A percentile compares a stretch with the other conserved stretches of the same genome.
Evolutionary conservation across 306 rosid genomes (phyloP).

Genomic region (Elaeagnus macrophylla): DNA sequence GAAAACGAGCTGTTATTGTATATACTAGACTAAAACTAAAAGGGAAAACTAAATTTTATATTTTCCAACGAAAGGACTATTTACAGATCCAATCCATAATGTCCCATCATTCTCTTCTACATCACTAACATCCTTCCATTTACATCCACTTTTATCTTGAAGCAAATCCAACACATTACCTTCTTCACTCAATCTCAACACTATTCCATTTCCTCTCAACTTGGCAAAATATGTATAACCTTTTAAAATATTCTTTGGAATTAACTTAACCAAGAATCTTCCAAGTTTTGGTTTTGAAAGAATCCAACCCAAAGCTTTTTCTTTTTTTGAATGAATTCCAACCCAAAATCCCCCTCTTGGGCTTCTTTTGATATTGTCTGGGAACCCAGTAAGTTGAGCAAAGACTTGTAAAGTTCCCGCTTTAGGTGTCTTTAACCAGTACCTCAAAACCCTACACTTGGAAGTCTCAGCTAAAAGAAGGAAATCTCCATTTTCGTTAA

Average conservation of each 20-base stretch:
- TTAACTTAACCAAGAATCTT: conserved; percentile 30
- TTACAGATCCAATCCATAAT: conserved; percentile 62
- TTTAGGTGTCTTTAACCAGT: conserved; percentile 48
- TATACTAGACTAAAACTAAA: too few relatives aligned
- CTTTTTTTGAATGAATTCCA: conserved; percentile 47
- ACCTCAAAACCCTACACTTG: conserved; percentile 45
- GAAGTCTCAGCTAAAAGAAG: conserved; percentile 53
- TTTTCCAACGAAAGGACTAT: conserved; percentile 44
- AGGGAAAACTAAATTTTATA: conserved; percentile 10
- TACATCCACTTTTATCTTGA: conserved; percentile 26
- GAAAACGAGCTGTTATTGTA: too few relatives aligned
- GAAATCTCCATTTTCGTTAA: conserved; percentile 41
- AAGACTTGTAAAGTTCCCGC: conserved; percentile 45
- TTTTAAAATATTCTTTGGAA: conserved; percentile 36
- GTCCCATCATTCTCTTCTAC: conserved; percentile 58
- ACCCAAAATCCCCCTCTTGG: conserved; percentile 82
- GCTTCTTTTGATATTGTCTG: conserved; percentile 70
- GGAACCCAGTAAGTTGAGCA: conserved; percentile 57
- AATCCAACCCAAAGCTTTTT: conserved; percentile 25
- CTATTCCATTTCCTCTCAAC: conserved; percentile 44
- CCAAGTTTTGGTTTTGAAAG: conserved; percentile 42
- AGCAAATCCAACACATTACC: conserved; percentile 48
- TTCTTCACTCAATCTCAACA: conserved; percentile 51
- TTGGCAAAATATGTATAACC: conserved; percentile 35
- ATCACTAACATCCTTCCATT: conserved; percentile 47